Conservation (phyloP, 2,329 filamentous ascomycete genomes). For the Aspergillus phoenicis region DNA sequence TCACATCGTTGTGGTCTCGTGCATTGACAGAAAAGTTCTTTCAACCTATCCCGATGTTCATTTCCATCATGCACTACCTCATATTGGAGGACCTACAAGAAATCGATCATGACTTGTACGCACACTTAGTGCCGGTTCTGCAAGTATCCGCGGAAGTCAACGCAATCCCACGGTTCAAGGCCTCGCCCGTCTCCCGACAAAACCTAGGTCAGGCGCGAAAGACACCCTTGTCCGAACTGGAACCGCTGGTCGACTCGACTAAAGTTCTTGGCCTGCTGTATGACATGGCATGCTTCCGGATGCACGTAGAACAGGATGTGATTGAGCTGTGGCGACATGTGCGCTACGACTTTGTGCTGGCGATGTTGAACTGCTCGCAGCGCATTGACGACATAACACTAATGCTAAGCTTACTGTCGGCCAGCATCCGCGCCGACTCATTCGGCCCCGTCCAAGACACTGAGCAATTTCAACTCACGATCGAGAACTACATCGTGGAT, state of each 20-base stretch:
- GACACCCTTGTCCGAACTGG: conserved; percentile 46
- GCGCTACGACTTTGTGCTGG: conserved; percentile 59
- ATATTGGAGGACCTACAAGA: conserved; percentile 42
- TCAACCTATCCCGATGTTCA: conserved; percentile 45
- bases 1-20: conserved; percentile 59
- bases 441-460: conserved; percentile 57
- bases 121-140: conserved; percentile 42
- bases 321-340: conserved; percentile 60
- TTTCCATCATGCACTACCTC: conserved; percentile 45
- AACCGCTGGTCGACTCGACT: conserved; percentile 56
- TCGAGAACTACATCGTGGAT: conserved; percentile 55
- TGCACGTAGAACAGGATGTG: conserved; percentile 46
- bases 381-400: conserved; percentile 58
- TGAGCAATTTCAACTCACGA: conserved; percentile 42
- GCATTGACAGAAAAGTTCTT: conserved; percentile 58
- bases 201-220: conserved; percentile 42
- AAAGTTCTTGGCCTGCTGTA: conserved; percentile 59
- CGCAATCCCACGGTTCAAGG: conserved; percentile 53
- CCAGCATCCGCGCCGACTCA: conserved; percentile 55
- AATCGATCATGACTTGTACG: conserved; percentile 41
- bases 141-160: conserved; percentile 57
- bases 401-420: conserved; percentile 58
- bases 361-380: conserved; percentile 61
- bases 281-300: conserved; percentile 52
- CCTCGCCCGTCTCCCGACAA: conserved; percentile 46